phyloP scores from a whole-genome alignment of 768 basidiomycete species.

The Suillus weaverae region DNA sequence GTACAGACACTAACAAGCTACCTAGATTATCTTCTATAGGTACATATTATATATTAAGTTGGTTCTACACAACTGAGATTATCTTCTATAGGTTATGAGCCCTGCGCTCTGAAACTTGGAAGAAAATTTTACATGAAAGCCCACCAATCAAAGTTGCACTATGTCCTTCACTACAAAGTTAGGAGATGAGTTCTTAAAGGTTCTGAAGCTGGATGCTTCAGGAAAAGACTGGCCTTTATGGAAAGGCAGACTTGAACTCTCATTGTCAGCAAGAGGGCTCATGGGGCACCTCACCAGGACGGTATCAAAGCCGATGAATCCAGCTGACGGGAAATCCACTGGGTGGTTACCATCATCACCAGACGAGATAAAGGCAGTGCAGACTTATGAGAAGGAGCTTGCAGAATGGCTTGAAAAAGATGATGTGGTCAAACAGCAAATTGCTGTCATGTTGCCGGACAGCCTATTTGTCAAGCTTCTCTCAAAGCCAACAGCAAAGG shows the following conservation, averaged over 20 bases:
- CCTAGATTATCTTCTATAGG: no score
- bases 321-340: neutral
- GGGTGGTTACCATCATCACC: constrained; percentile 4
- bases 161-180: neutral
- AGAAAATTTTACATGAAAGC: neutral
- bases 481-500: neutral
- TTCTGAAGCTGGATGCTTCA: constrained; percentile 9
- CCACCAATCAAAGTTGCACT: neutral
- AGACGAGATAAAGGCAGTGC: constrained; percentile 6
- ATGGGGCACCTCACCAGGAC: constrained; percentile 23
- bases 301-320: constrained; percentile 15
- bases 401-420: constrained; percentile 21
- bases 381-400: neutral
- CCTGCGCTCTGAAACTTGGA: neutral
- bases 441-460: neutral
- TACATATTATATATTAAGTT: no score
- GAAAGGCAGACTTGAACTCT: constrained; percentile 17
- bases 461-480: neutral
- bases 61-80: no score
- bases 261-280: constrained; percentile 19
- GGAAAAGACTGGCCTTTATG: constrained; percentile 19
- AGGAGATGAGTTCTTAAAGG: neutral
- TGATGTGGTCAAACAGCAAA: constrained; percentile 23
- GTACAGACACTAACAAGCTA: no score
- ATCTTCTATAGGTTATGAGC: constrained; percentile 9